Conservation (phyloP, 768 basidiomycete genomes). For the Leccinum truebloodii region DNA sequence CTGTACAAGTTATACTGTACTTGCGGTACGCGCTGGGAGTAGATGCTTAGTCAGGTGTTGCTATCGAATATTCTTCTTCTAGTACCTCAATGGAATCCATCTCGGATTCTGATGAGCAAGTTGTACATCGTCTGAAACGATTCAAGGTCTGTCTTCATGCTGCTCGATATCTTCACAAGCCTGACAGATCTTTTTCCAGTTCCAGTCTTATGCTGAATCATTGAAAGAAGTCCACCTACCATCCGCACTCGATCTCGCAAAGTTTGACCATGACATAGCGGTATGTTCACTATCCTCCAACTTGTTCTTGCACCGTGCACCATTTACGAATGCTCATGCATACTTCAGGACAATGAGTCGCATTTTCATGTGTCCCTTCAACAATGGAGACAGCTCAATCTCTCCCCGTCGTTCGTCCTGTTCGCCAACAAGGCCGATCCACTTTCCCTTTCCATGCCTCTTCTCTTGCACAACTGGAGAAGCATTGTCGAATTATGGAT, state of each 20-base stretch:
- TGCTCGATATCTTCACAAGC: background rate
- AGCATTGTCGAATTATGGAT: constrained; percentile 69
- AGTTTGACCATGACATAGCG: constrained; percentile 61
- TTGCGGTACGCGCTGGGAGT: too few relatives aligned
- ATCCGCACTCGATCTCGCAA: constrained; percentile 55
- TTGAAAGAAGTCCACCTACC: constrained; percentile 74
- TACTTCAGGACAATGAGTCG: constrained; percentile 66
- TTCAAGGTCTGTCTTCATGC: constrained; percentile 44
- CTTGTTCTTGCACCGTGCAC: background rate
- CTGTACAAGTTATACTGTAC: too few relatives aligned
- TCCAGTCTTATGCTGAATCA: constrained; percentile 69
- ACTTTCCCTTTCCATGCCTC: constrained; percentile 73
- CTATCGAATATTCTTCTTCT: background rate
- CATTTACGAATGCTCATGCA: background rate
- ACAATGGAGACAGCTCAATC: constrained; percentile 79
- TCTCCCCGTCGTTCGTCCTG: constrained; percentile 69
- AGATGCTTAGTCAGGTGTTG: background rate
- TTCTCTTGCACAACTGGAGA: constrained; percentile 79
- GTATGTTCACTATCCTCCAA: constrained; percentile 30
- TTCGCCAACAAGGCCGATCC: constrained; percentile 64
- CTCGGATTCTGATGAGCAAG: constrained; percentile 20
- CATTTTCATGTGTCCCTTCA: constrained; percentile 75
- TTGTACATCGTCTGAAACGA: constrained; percentile 43
- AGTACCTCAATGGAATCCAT: background rate
- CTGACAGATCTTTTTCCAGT: constrained; percentile 39